Base-by-base conservation (phyloP, 345 rosid genomes). In the Gossypium arboreum region DNA sequence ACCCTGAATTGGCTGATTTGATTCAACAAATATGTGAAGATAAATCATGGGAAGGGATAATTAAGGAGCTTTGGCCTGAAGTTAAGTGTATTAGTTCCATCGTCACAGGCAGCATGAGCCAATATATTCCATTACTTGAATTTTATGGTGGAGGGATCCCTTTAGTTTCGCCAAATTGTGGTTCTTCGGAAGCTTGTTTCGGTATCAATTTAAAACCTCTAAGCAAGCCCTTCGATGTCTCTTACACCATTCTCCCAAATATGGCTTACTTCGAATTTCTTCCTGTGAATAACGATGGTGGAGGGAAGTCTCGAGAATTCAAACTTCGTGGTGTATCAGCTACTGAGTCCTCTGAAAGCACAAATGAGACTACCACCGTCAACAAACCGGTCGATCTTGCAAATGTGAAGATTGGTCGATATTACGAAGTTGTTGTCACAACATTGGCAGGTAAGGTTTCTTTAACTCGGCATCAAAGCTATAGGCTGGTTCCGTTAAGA, bases 161-260 rank as follows among this genome's bases (percentile, higher is more conserved):
- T 34, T 34, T 34, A 34, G 39, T 34, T 34, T 34, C 39, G 1
- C 39, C 39, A 34, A 34, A 47, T 82, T 89, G 86, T 78, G 86
- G 77, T 9, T 85, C 89, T 25, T 89, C 96, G 16, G 93, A 91
- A 77, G 80, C 89, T 61, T 68, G 74, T 27, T 88, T 84, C 41
- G 94, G 90, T 20, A 71, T 89, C 73, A 91, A 91, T 71, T 57
- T 89, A 6, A 76, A 85, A 58, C 93, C 89, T 13, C 67, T 86
- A 2, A 64, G 89, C 79, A 68, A 81, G 9, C 94, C 91, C 39
- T 79, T 76, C 12, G 90, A 88, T 70, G 91, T 91, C 39, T 82
- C 94, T 2, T 91, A 91, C 73, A 91, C 93, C 27, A 81, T 89
- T 66, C 68, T 91, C 12, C 93, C 96, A 47, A 47, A 47, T 45